phyloP scores from a whole-genome alignment of 2,329 filamentous ascomycete genomes.

The Phialophora verrucosa region DNA sequence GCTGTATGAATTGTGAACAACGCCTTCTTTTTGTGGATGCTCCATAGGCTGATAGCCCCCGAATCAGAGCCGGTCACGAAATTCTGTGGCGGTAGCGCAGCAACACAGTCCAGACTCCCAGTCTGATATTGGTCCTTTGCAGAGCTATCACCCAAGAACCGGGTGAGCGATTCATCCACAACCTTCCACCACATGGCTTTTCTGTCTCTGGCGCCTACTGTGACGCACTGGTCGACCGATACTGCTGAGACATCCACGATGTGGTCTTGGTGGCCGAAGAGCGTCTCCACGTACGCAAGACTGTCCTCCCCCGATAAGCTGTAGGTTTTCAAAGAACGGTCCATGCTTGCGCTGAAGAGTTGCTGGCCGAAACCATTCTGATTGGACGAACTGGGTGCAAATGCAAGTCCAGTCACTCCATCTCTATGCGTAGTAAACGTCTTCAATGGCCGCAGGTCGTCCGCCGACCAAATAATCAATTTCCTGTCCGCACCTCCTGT shows the following conservation, averaged over 20 bases:
- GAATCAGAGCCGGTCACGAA: slow-evolving; percentile 96
- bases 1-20: slow-evolving; percentile 78
- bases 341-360: slow-evolving; percentile 86
- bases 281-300: slow-evolving; percentile 89
- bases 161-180: slow-evolving; percentile 89
- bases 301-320: slow-evolving; percentile 72
- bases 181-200: slow-evolving; percentile 96
- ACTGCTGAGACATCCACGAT: slow-evolving; percentile 84
- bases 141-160: slow-evolving; percentile 79
- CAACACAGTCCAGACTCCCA: slow-evolving; percentile 88
- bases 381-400: slow-evolving; percentile 73
- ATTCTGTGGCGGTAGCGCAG: slow-evolving; percentile 85
- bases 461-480: slow-evolving; percentile 86
- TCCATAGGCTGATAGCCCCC: slow-evolving; percentile 85
- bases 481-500: slow-evolving; percentile 86
- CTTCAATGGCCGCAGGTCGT: slow-evolving; percentile 75
- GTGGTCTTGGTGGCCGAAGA: slow-evolving; percentile 94
- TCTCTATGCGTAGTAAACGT: slow-evolving; percentile 93
- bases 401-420: slow-evolving; percentile 80
- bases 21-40: slow-evolving; percentile 91
- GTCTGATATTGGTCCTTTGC: slow-evolving; percentile 64
- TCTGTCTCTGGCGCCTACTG: slow-evolving; percentile 86
- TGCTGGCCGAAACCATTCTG: slow-evolving; percentile 69
- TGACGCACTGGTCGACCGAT: slow-evolving; percentile 85
- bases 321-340: slow-evolving; percentile 96